Conservation (phyloP, 441 rosid species). For the Pelargonium myrrhifolium region DNA sequence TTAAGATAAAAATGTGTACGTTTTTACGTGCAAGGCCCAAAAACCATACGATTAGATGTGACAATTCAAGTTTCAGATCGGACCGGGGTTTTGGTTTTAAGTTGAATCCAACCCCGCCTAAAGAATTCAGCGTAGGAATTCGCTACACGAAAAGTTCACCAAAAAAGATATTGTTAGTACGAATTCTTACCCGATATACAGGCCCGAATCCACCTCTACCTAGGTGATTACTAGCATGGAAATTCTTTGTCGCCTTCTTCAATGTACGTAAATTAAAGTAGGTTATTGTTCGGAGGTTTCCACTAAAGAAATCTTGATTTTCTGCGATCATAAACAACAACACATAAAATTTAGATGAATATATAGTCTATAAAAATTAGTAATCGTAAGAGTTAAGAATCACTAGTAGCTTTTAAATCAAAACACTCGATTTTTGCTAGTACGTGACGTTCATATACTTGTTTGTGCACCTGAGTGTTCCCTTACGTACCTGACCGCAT, state of each 20-base stretch:
- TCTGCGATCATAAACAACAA: constrained; percentile 17
- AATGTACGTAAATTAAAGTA: constrained; percentile 31
- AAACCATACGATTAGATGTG: too few relatives aligned
- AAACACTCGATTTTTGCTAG: too few relatives aligned
- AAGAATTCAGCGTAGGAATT: too few relatives aligned
- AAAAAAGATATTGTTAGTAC: not conserved
- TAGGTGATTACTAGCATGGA: constrained; percentile 32
- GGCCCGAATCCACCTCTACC: constrained; percentile 46
- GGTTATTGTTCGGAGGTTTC: constrained; percentile 33
- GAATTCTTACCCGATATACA: constrained; percentile 31
- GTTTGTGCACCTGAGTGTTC: not conserved
- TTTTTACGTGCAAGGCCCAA: too few relatives aligned
- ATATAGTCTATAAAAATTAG: not conserved
- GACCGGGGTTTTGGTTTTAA: too few relatives aligned
- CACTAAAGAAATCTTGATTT: constrained; percentile 32
- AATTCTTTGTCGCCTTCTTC: constrained; percentile 41
- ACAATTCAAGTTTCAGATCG: too few relatives aligned
- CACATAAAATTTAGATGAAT: not conserved
- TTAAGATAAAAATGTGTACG: too few relatives aligned
- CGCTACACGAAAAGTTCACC: not conserved
- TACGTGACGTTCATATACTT: too few relatives aligned
- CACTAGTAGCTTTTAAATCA: too few relatives aligned
- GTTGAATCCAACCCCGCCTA: too few relatives aligned
- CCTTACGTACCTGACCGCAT: constrained; percentile 20
- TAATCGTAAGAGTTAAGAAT: too few relatives aligned